Percentiles rank a stretch among this genome's conserved stretches.
Conservation (phyloP, 1,284 basidiomycete genomes). For the Sporisorium reilianum region DNA sequence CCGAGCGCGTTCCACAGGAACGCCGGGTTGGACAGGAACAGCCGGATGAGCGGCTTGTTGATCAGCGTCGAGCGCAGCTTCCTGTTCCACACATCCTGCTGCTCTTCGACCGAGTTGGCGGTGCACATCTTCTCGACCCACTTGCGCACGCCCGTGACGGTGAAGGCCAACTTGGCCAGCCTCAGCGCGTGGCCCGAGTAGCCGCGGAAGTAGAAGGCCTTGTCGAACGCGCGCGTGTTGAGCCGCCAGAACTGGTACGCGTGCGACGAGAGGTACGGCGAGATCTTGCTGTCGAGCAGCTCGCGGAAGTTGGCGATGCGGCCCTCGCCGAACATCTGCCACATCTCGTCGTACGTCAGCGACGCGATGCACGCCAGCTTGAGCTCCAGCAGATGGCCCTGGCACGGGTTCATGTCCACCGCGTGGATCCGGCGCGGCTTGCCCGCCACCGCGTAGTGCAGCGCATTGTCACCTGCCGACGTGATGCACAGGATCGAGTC, state of each 20-base stretch:
- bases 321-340: constrained; percentile 80
- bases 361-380: constrained; percentile 78
- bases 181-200: constrained; percentile 77
- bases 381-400: constrained; percentile 83
- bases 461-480: constrained; percentile 83
- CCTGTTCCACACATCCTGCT: constrained; percentile 77
- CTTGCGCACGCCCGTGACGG: constrained; percentile 75
- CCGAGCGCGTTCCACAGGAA: constrained; percentile 88
- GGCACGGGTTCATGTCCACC: constrained; percentile 78
- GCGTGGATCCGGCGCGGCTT: constrained; percentile 76
- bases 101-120: constrained; percentile 75
- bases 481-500: constrained; percentile 83
- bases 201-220: constrained; percentile 80
- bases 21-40: constrained; percentile 72
- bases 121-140: constrained; percentile 76
- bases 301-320: constrained; percentile 76
- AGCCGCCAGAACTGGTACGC: constrained; percentile 83
- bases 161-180: constrained; percentile 76
- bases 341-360: constrained; percentile 79
- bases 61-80: constrained; percentile 77
- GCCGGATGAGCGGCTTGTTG: constrained; percentile 76
- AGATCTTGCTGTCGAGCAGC: constrained; percentile 77
- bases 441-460: constrained; percentile 82
- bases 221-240: constrained; percentile 76
- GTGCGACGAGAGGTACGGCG: constrained; percentile 79